Conservation (phyloP, 257 asterid species). For the Paulownia fortunei region DNA sequence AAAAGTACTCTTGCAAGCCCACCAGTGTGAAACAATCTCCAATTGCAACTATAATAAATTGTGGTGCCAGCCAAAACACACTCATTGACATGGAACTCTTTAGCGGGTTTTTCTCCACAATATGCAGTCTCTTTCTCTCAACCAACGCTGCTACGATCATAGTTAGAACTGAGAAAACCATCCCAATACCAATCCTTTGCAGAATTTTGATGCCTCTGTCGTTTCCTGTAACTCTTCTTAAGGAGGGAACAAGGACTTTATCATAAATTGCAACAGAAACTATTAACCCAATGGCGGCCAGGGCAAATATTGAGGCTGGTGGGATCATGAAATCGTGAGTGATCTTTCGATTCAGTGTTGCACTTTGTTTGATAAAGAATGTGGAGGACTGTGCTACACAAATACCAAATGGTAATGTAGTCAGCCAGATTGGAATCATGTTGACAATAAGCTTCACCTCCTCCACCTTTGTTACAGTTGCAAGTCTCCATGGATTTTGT, state of each 20-base stretch:
- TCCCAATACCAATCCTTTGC: slow-evolving; percentile 79
- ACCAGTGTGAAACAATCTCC: slow-evolving; percentile 74
- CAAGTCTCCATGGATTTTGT: slow-evolving; percentile 58
- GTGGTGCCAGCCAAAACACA: slow-evolving; percentile 86
- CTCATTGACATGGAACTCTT: slow-evolving; percentile 61
- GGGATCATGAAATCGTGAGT: slow-evolving; percentile 53
- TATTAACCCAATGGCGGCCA: slow-evolving; percentile 64
- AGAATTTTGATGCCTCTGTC: slow-evolving; percentile 74
- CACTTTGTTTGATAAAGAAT: slow-evolving; percentile 79
- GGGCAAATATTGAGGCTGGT: slow-evolving; percentile 64
- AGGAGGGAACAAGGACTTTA: slow-evolving; percentile 57
- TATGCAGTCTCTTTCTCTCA: slow-evolving; percentile 52
- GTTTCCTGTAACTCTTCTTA: slow-evolving; percentile 53
- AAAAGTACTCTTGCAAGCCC: slow-evolving; percentile 84
- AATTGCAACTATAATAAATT: slow-evolving; percentile 58
- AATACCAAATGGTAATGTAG: slow-evolving; percentile 71
- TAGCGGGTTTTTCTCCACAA: slow-evolving; percentile 30
- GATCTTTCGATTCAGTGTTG: slow-evolving; percentile 51
- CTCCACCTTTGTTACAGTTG: slow-evolving; percentile 71
- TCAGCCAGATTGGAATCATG: slow-evolving; percentile 81
- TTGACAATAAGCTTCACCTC: slow-evolving; percentile 68
- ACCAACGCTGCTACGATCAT: slow-evolving; percentile 76
- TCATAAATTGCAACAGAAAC: slow-evolving; percentile 57
- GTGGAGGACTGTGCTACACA: slow-evolving; percentile 73
- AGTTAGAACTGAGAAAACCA: slow-evolving; percentile 55